Evolutionary conservation across 352 stramenopile species (phyloP), one percentile per base, ranked within the genome.

Genomic region (Pelagophyceae sp.): DNA sequence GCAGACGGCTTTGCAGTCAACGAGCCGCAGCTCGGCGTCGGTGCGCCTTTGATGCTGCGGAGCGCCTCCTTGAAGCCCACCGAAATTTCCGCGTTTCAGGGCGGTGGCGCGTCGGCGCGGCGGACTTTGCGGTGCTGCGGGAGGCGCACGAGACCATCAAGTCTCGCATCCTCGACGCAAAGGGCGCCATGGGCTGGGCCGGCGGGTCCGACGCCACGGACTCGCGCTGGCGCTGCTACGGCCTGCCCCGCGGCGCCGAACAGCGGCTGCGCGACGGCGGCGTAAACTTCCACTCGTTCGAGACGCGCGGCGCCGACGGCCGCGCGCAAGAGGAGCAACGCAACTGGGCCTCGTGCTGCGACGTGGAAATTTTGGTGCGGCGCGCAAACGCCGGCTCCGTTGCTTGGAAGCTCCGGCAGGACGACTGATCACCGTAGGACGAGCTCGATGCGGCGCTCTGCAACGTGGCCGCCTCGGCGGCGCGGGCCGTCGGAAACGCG

Each of bases 151-250:
- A 54, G 45, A 23, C 11, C 11, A 54, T 54, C 23, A 54, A 54
- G 45, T 11, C 11, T 23, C 45, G 45, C 45, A 23, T 54, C 45
- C 61, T 3, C 37, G n/a, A 71, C 29, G 61, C 54, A 23, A 54
- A 23, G 45, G 11, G 58, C 5, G 11, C 61, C 61, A 74, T 74
- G 0, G 5, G 17, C 35, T 74, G 67, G 67, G 67, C 67, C 11
- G 67, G 67, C 67, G 67, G 67, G 3, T 33, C 5, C n/a, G 67
- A 74, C 27, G 67, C 27, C 11, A 3, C 1, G 11, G 67, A 74
- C n/a, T 35, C 33, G 38, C 67, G 67, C 11, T 74, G 67, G 67
- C 67, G 67, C 11, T 31, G 67, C 67, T 74, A 58, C 67, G 67
- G 67, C 35, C 67, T 74, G 15, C 11, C 58, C 35, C 1, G 35